phyloP scores from a whole-genome alignment of 345 rosid genomes.

The Citrus sinensis region DVS_A1.0 CM039169.1:21816001-21816500 shows the following conservation, averaged over 20 bases:
- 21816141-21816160: slow-evolving; percentile 65
- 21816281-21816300: too few species aligned
- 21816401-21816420: too few species aligned
- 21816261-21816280: slow-evolving; percentile 2
- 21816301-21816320: too few species aligned
- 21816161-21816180: slow-evolving; percentile 64
- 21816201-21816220: slow-evolving; percentile 39
- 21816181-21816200: slow-evolving; percentile 49
- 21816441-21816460: too few species aligned
- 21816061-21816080: slow-evolving; percentile 38
- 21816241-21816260: slow-evolving; percentile 32
- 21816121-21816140: slow-evolving; percentile 69
- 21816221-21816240: slow-evolving; percentile 31
- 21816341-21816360: too few species aligned
- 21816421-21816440: too few species aligned
- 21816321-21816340: too few species aligned
- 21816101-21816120: slow-evolving; percentile 56
- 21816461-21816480: too few species aligned
- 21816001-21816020: neutral
- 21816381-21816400: too few species aligned
- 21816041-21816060: too few species aligned
- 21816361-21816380: too few species aligned
- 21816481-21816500: too few species aligned
- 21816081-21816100: slow-evolving; percentile 59
- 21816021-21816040: neutral